Conservation (phyloP, 2,329 filamentous ascomycete species). For the Amauroascus verrucosus region DNA sequence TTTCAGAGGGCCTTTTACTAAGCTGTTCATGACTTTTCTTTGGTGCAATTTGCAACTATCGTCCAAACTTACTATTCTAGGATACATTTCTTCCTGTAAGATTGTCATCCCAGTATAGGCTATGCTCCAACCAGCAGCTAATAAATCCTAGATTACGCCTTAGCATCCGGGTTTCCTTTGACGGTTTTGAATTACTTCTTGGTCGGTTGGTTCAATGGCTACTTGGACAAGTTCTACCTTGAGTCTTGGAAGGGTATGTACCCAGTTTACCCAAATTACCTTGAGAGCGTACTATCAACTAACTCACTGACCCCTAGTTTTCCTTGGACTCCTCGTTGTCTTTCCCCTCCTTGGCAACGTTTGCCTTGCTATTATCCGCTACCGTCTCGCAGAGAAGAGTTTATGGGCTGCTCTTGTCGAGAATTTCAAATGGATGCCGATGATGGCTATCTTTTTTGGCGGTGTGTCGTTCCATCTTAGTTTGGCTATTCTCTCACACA, state of each 20-base stretch:
- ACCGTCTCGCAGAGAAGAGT: slow-evolving; percentile 47
- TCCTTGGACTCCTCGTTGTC: slow-evolving; percentile 46
- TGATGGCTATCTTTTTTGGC: slow-evolving; percentile 67
- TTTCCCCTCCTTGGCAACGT: slow-evolving; percentile 55
- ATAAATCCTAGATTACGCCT: slow-evolving; percentile 47
- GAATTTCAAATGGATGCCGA: slow-evolving; percentile 54
- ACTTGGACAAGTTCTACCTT: slow-evolving; percentile 57
- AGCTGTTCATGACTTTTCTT: slow-evolving; percentile 64
- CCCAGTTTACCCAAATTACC: slow-evolving; percentile 30
- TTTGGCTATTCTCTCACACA: slow-evolving; percentile 68
- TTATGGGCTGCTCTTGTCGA: slow-evolving; percentile 43
- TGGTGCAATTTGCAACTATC: slow-evolving; percentile 50
- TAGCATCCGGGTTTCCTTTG: slow-evolving; percentile 57
- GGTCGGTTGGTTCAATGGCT: slow-evolving; percentile 59
- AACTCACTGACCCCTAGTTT: slow-evolving; percentile 12
- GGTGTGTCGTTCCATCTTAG: slow-evolving; percentile 62
- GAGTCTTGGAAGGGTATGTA: slow-evolving; percentile 50
- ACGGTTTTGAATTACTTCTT: slow-evolving; percentile 61
- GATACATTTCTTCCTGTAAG: slow-evolving; percentile 55
- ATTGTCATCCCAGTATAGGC: background rate
- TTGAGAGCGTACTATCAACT: background rate
- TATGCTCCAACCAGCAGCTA: background rate
- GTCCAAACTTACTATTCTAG: slow-evolving; percentile 61
- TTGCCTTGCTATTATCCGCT: slow-evolving; percentile 52
- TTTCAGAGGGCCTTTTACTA: slow-evolving; percentile 64